phyloP scores from a whole-genome alignment of 441 rosid species.

The Jatropha podagrica region DNA sequence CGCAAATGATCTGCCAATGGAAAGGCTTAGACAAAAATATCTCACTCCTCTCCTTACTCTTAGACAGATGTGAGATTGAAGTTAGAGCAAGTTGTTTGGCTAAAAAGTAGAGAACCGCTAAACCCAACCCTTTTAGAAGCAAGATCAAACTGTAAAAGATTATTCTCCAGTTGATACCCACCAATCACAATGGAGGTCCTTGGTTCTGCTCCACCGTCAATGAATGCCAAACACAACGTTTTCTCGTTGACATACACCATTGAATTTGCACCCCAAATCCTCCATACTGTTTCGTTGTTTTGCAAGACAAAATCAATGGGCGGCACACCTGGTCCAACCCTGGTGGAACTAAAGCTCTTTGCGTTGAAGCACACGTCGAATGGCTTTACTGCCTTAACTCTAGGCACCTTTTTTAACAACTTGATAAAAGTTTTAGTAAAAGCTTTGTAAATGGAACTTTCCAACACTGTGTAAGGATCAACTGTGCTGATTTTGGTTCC shows the following conservation, averaged over 20 bases:
- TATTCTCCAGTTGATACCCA: slow-evolving; percentile 37
- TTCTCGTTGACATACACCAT: slow-evolving; percentile 30
- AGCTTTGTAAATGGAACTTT: slow-evolving; percentile 3
- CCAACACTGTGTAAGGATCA: slow-evolving; percentile 27
- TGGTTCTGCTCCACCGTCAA: slow-evolving; percentile 36
- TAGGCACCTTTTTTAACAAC: neutral
- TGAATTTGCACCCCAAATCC: slow-evolving; percentile 41
- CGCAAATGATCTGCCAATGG: too few species aligned
- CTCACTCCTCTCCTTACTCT: too few species aligned
- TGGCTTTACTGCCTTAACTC: neutral
- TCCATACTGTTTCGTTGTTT: slow-evolving; percentile 26
- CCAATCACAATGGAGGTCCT: slow-evolving; percentile 22
- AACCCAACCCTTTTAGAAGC: slow-evolving; percentile 31
- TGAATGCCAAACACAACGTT: slow-evolving; percentile 37
- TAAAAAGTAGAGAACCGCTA: slow-evolving; percentile 32
- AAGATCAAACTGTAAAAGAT: slow-evolving; percentile 40
- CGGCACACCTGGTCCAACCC: slow-evolving; percentile 35
- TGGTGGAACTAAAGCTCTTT: neutral
- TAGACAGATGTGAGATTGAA: slow-evolving; percentile 20
- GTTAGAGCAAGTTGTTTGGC: slow-evolving; percentile 29
- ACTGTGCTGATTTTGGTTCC: slow-evolving; percentile 49
- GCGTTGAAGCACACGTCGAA: neutral
- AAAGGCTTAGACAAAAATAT: too few species aligned
- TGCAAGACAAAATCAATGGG: slow-evolving; percentile 33
- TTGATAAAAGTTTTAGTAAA: neutral